A percentile compares a stretch with the other conserved stretches of the same genome.
phyloP scores from a whole-genome alignment of 139 green algal species.

The Ettlia oleoabundans region DNA sequence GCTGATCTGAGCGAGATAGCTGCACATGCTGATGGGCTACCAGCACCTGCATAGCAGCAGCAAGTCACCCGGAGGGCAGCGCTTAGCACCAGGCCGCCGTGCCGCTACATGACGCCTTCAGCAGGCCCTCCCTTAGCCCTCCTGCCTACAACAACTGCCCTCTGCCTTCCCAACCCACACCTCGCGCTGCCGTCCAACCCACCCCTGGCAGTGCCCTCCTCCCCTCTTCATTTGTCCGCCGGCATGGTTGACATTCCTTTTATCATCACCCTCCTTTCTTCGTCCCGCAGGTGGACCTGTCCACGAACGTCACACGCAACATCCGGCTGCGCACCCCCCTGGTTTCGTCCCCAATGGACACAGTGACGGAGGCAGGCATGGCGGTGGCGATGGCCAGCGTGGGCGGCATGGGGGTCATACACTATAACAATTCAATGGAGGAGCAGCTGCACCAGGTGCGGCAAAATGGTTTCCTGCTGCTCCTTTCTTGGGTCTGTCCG shows the following conservation, averaged over 20 bases:
- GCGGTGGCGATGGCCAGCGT: constrained; percentile 94
- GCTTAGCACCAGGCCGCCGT: too few relatives aligned
- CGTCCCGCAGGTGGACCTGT: constrained; percentile 84
- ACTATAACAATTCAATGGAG: constrained; percentile 97
- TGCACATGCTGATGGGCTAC: too few relatives aligned
- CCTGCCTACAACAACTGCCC: too few relatives aligned
- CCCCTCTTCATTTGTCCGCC: background rate
- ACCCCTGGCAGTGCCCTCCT: background rate
- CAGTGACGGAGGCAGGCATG: constrained; percentile 97
- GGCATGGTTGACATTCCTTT: background rate
- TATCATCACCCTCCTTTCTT: background rate
- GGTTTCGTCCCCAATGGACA: constrained; percentile 97
- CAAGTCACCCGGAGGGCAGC: too few relatives aligned
- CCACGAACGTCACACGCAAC: constrained; percentile 81
- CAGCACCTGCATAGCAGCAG: too few relatives aligned
- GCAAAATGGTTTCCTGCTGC: too few relatives aligned
- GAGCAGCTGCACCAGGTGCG: constrained; percentile 86
- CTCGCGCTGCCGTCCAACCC: too few relatives aligned
- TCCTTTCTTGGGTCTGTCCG: too few relatives aligned
- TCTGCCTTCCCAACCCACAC: background rate
- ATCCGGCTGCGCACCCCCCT: constrained; percentile 89
- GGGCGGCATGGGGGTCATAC: constrained; percentile 96
- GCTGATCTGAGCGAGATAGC: too few relatives aligned
- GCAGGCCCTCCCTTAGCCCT: too few relatives aligned
- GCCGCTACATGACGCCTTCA: too few relatives aligned